Conservation (phyloP, 2,329 filamentous ascomycete species). For the Ophiostoma populinum region DNA sequence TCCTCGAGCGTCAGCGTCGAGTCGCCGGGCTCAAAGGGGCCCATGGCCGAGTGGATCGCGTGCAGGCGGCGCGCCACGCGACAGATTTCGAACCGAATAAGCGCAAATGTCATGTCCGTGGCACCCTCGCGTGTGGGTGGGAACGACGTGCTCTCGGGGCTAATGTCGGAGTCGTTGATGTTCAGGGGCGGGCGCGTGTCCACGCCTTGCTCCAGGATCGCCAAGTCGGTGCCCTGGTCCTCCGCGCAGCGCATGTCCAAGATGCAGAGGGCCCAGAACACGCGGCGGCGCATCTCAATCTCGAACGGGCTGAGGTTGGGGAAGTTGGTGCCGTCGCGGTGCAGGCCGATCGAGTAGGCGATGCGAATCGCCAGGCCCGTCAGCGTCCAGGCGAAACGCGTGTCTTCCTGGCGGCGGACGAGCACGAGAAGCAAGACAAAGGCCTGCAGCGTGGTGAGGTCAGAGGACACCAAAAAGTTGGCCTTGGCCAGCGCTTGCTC, state of each 20-base stretch:
- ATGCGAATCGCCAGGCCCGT: slow-evolving; percentile 43
- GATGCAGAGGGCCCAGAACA: slow-evolving; percentile 45
- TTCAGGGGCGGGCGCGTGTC: slow-evolving; percentile 39
- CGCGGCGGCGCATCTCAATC: slow-evolving; percentile 41
- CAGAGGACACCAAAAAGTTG: slow-evolving; percentile 40
- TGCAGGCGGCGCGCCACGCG: slow-evolving; percentile 22
- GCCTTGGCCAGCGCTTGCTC: slow-evolving; percentile 45
- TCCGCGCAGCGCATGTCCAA: slow-evolving; percentile 43
- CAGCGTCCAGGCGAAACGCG: slow-evolving; percentile 43
- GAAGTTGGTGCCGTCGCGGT: slow-evolving; percentile 37
- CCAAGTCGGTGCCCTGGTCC: slow-evolving; percentile 36
- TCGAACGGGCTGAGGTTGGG: slow-evolving; percentile 39
- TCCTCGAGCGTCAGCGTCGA: slow-evolving; percentile 22
- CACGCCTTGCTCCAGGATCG: slow-evolving; percentile 26
- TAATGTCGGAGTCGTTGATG: slow-evolving; percentile 36
- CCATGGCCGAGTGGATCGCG: slow-evolving; percentile 18
- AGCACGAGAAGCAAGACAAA: slow-evolving; percentile 40
- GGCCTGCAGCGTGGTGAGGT: slow-evolving; percentile 43
- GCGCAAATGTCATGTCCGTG: slow-evolving; percentile 33
- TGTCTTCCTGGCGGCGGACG: slow-evolving; percentile 32
- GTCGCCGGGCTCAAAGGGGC: slow-evolving; percentile 16
- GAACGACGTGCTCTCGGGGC: slow-evolving; percentile 26
- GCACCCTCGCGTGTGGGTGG: slow-evolving; percentile 31
- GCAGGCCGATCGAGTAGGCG: slow-evolving; percentile 34
- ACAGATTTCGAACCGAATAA: slow-evolving; percentile 27